These are phyloP conservation scores for Hyaloperonospora arabidopsidis DNA, from an alignment of 352 stramenopile genomes.

Conservation along the genomic window DNA sequence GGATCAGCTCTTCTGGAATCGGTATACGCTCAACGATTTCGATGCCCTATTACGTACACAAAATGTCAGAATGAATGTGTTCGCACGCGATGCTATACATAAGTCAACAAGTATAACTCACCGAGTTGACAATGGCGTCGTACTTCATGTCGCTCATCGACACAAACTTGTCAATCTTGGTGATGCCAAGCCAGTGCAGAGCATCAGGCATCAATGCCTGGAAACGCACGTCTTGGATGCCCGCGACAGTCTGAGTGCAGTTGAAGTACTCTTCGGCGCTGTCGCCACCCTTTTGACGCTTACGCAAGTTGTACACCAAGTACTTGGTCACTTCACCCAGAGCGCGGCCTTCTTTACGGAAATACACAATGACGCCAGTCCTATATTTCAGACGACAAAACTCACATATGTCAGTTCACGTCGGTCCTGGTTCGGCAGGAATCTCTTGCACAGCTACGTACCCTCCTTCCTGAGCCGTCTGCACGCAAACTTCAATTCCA, in stretches of 20 bases:
- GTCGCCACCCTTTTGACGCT: slow-evolving; percentile 96
- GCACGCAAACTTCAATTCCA: slow-evolving; percentile 98
- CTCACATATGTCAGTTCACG: slow-evolving; percentile 3
- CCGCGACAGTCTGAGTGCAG: slow-evolving; percentile 96
- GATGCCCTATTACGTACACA: slow-evolving; percentile 77
- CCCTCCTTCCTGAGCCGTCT: slow-evolving; percentile 95
- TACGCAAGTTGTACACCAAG: slow-evolving; percentile 98
- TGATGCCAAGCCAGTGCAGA: slow-evolving; percentile 97
- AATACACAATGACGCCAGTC: slow-evolving; percentile 97
- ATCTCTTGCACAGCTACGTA: slow-evolving; percentile 19
- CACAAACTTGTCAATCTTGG: slow-evolving; percentile 90
- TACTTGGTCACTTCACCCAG: slow-evolving; percentile 99
- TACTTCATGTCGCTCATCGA: slow-evolving; percentile 99
- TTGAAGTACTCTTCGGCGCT: slow-evolving; percentile 98
- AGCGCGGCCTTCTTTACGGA: slow-evolving; percentile 95
- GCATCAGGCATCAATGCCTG: slow-evolving; percentile 98
- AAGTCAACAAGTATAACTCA: slow-evolving; percentile 27
- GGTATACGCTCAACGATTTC: slow-evolving; percentile 97
- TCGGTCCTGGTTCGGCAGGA: neutral
- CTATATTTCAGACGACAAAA: slow-evolving; percentile 22
- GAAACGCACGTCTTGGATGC: slow-evolving; percentile 97
- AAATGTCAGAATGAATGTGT: slow-evolving; percentile 7
- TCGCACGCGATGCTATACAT: neutral
- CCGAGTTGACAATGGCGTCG: slow-evolving; percentile 95
- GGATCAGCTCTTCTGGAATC: slow-evolving; percentile 96